phyloP scores from a whole-genome alignment of 768 basidiomycete species.

The Cantharellus anzutake region DNA sequence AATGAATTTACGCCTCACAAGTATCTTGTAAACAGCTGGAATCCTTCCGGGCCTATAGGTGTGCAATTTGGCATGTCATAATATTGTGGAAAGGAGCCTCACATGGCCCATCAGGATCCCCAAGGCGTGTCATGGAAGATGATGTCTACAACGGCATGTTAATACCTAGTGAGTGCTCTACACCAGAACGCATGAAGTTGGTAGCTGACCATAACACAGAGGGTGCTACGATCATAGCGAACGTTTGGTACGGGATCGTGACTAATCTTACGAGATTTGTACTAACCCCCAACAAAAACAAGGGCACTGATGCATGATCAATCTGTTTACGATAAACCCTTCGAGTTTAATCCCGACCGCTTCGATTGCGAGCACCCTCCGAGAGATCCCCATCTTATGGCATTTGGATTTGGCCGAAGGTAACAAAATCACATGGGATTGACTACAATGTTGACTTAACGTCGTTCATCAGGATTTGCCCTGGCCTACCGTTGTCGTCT shows the following conservation, averaged over 20 bases:
- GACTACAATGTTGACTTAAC: background rate
- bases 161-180: background rate
- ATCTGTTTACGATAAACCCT: background rate
- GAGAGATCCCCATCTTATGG: background rate
- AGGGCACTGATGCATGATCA: conserved; percentile 1
- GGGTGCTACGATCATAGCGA: background rate
- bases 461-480: background rate
- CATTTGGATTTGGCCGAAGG: background rate
- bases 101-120: background rate
- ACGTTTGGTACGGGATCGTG: background rate
- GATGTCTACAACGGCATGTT: background rate
- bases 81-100: background rate
- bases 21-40: background rate
- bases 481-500: background rate
- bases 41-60: background rate
- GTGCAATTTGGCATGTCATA: background rate
- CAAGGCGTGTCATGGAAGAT: background rate
- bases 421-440: background rate
- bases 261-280: background rate
- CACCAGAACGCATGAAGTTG: background rate
- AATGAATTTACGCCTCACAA: background rate
- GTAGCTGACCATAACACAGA: background rate
- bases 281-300: background rate
- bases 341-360: conserved; percentile 5
- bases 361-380: background rate